Evolutionary conservation across 1,139 yeast species (phyloP).

Genomic region (Lodderomyces margitis): DNA sequence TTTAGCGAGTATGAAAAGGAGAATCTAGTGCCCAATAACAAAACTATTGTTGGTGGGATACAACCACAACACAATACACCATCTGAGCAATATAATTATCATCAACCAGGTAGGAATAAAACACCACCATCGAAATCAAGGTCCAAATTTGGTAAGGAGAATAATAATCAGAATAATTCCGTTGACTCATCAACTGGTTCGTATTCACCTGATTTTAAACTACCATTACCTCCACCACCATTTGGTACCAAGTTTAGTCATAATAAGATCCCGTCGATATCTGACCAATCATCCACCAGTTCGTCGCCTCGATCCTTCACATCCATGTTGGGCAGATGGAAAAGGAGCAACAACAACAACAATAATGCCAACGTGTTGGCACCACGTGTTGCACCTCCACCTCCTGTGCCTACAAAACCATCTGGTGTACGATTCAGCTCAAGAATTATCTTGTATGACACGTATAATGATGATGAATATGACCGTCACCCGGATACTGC

Average conservation of each 20-base stretch:
- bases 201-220: slow-evolving; percentile 4
- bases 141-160: slow-evolving; percentile 6
- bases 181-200: not conserved
- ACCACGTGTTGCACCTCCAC: slow-evolving; percentile 13
- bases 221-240: slow-evolving; percentile 16
- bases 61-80: slow-evolving; percentile 2
- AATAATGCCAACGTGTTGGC: not conserved
- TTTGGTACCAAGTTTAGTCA: slow-evolving; percentile 25
- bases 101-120: not conserved
- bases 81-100: not conserved
- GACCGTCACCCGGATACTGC: slow-evolving; percentile 94
- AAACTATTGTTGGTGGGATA: not conserved
- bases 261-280: slow-evolving; percentile 26
- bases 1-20: slow-evolving; percentile 10
- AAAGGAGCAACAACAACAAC: slow-evolving; percentile 6
- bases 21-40: slow-evolving; percentile 6
- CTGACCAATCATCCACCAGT: slow-evolving; percentile 19
- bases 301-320: slow-evolving; percentile 35
- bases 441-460: slow-evolving; percentile 80
- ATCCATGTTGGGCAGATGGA: slow-evolving; percentile 29
- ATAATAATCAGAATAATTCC: not conserved
- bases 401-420: slow-evolving; percentile 10
- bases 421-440: slow-evolving; percentile 73
- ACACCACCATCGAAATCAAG: slow-evolving; percentile 7
- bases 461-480: slow-evolving; percentile 80